phyloP scores from a whole-genome alignment of 148 eudicot species.

The Cornus controversa region DNA sequence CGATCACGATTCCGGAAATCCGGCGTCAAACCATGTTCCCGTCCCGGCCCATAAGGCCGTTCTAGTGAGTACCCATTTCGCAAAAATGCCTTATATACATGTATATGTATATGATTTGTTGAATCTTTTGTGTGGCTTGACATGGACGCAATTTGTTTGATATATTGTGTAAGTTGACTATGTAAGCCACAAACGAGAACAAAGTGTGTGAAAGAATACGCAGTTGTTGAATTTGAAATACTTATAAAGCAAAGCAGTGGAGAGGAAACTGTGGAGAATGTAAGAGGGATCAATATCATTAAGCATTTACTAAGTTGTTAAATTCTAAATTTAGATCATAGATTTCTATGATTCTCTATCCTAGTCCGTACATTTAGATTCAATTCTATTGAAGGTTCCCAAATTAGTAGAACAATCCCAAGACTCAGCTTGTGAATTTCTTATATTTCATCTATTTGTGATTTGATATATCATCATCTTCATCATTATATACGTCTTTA shows the following conservation, averaged over 20 bases:
- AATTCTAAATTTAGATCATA: neutral
- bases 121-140: neutral
- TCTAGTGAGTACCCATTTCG: slow-evolving; percentile 42
- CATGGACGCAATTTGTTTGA: neutral
- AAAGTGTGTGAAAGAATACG: too few relatives aligned
- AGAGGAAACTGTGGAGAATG: too few relatives aligned
- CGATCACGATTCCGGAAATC: slow-evolving; percentile 25
- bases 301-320: too few relatives aligned
- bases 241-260: too few relatives aligned
- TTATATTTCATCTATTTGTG: neutral
- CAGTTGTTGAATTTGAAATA: too few relatives aligned
- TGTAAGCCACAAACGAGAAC: too few relatives aligned
- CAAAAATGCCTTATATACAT: neutral
- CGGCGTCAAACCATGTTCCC: slow-evolving; percentile 30
- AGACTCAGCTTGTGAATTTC: too few relatives aligned
- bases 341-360: neutral
- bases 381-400: neutral
- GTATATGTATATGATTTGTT: neutral
- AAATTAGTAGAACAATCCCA: neutral
- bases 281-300: too few relatives aligned
- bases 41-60: slow-evolving; percentile 74
- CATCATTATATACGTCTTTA: too few relatives aligned
- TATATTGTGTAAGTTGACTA: too few relatives aligned
- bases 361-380: neutral
- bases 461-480: too few relatives aligned